Conservation (phyloP, 1,284 basidiomycete species). For the Earliella scabrosa region DNA sequence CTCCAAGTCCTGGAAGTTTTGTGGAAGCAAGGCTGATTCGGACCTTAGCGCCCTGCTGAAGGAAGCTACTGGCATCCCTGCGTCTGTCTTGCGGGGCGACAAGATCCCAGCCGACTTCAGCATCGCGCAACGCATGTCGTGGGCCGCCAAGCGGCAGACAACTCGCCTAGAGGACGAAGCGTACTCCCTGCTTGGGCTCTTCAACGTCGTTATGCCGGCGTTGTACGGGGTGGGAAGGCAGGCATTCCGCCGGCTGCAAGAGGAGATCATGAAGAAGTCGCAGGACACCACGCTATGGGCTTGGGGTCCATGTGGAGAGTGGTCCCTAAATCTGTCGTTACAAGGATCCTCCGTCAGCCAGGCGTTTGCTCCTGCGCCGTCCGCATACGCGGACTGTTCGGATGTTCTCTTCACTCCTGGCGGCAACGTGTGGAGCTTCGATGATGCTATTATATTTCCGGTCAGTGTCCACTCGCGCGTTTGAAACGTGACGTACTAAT, state of each 20-base stretch:
- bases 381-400: no score
- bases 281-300: not conserved
- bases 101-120: not conserved
- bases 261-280: not conserved
- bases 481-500: no score
- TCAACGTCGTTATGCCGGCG: not conserved
- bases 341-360: no score
- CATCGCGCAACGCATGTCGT: constrained; percentile 1
- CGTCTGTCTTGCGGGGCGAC: not conserved
- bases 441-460: no score
- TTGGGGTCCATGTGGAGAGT: not conserved
- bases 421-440: no score
- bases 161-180: constrained; percentile 7
- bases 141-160: constrained; percentile 1
- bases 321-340: no score
- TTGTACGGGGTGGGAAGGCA: constrained; percentile 7
- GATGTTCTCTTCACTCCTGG: no score
- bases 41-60: not conserved
- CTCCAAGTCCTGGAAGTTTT: not conserved
- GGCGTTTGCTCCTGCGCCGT: no score
- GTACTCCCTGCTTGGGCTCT: constrained; percentile 6
- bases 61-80: not conserved
- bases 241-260: not conserved
- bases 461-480: no score
- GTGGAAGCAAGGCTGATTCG: not conserved